phyloP scores from a whole-genome alignment of 176 grass and related monocot genomes.

The Carex kokanica region DNA sequence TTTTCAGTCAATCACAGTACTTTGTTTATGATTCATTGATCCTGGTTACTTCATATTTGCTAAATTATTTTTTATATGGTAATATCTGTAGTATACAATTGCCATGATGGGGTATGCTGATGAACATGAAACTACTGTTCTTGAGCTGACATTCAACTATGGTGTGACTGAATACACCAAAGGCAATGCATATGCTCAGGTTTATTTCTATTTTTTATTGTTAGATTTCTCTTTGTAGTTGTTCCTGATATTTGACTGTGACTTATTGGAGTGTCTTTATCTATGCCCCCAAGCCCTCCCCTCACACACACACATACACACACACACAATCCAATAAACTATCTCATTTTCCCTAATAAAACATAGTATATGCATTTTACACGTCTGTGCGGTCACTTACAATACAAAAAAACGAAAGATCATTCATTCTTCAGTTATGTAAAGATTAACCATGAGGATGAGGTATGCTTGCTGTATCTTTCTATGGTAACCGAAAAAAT shows the following conservation, averaged over 20 bases:
- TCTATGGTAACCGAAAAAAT: not conserved
- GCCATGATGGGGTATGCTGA: constrained; percentile 91
- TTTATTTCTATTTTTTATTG: constrained; percentile 18
- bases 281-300: not conserved
- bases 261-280: not conserved
- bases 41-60: not conserved
- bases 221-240: not conserved
- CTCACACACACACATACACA: not conserved
- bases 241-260: not conserved
- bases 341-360: too few species aligned
- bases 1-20: not conserved
- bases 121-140: constrained; percentile 69
- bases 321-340: not conserved
- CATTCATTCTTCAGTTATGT: too few species aligned
- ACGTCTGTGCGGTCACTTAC: too few species aligned
- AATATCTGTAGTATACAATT: constrained; percentile 61
- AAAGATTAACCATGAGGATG: not conserved
- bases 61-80: not conserved
- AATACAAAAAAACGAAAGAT: too few species aligned
- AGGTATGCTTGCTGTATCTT: not conserved
- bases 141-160: constrained; percentile 94
- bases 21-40: not conserved
- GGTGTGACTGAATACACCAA: constrained; percentile 86
- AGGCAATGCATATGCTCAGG: constrained; percentile 98
- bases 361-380: too few species aligned